Conservation (phyloP, 768 basidiomycete genomes). For the Chlorophyllum brunneum region DNA sequence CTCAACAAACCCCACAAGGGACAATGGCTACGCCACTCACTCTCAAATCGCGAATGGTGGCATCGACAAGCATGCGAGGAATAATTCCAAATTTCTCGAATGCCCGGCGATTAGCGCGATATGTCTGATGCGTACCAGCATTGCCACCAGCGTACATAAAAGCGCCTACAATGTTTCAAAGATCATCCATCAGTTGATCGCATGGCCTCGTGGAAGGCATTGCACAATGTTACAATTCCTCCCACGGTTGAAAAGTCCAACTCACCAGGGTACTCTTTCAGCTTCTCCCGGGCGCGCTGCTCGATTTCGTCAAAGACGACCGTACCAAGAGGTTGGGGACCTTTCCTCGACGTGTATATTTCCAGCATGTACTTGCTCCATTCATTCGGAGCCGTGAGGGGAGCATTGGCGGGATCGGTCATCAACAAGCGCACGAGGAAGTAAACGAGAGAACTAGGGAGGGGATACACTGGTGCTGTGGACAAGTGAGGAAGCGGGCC, state of each 20-base stretch:
- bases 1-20: background rate
- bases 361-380: slow-evolving; percentile 40
- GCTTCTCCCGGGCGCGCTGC: slow-evolving; percentile 56
- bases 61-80: slow-evolving; percentile 73
- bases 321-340: slow-evolving; percentile 51
- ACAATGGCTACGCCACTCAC: slow-evolving; percentile 29
- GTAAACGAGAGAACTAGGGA: background rate
- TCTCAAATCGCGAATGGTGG: slow-evolving; percentile 53
- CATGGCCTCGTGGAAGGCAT: background rate
- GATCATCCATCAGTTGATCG: background rate
- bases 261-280: slow-evolving; percentile 55
- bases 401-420: background rate
- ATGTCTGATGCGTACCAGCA: slow-evolving; percentile 69
- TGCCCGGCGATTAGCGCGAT: slow-evolving; percentile 59
- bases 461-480: too few species aligned
- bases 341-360: slow-evolving; percentile 35
- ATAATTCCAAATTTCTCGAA: slow-evolving; percentile 70
- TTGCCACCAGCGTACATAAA: slow-evolving; percentile 77
- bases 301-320: slow-evolving; percentile 62
- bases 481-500: too few species aligned
- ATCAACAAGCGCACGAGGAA: background rate
- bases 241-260: background rate
- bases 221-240: background rate
- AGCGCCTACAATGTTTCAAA: slow-evolving; percentile 37
- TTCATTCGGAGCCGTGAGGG: slow-evolving; percentile 11